Percentiles rank a stretch among this genome's conserved stretches.
phyloP scores from a whole-genome alignment of 371 early-diverging fungal genomes.

The Synchytrium microbalum region DNA sequence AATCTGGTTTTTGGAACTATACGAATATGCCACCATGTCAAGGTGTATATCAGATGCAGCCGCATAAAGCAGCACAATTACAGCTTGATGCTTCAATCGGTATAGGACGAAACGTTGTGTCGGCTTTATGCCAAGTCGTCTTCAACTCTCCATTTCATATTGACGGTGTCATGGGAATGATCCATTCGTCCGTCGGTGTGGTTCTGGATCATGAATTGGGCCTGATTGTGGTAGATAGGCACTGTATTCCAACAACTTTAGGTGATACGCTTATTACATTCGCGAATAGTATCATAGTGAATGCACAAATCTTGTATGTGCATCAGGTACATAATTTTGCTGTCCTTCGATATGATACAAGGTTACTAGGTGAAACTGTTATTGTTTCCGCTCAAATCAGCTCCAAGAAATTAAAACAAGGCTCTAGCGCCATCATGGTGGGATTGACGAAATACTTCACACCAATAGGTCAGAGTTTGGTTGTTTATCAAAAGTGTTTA shows the following conservation, averaged over 20 bases:
- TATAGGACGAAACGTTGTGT: slow-evolving; percentile 22
- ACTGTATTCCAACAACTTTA: slow-evolving; percentile 60
- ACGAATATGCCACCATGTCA: slow-evolving; percentile 16
- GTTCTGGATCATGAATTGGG: slow-evolving; percentile 6
- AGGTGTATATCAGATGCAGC: background rate
- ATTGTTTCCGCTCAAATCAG: slow-evolving; percentile 18
- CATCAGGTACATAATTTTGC: slow-evolving; percentile 12
- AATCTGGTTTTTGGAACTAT: slow-evolving; percentile 79
- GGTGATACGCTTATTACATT: slow-evolving; percentile 65
- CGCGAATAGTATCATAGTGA: slow-evolving; percentile 54
- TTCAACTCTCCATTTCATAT: slow-evolving; percentile 30
- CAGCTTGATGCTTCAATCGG: slow-evolving; percentile 2
- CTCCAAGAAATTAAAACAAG: slow-evolving; percentile 18
- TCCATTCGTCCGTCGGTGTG: background rate
- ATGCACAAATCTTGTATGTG: slow-evolving; percentile 53
- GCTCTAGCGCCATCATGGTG: too few species aligned
- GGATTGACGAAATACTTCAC: background rate
- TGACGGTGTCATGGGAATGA: slow-evolving; percentile 18
- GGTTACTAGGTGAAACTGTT: slow-evolving; percentile 6
- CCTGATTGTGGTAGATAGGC: background rate
- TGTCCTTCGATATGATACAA: slow-evolving; percentile 7
- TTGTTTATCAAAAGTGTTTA: too few species aligned
- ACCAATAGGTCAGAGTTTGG: too few species aligned
- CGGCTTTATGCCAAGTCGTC: slow-evolving; percentile 27
- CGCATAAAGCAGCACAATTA: slow-evolving; percentile 12